Base-by-base conservation (phyloP, 148 eudicot genomes). In the Tetragonia tetragonoides region DNA sequence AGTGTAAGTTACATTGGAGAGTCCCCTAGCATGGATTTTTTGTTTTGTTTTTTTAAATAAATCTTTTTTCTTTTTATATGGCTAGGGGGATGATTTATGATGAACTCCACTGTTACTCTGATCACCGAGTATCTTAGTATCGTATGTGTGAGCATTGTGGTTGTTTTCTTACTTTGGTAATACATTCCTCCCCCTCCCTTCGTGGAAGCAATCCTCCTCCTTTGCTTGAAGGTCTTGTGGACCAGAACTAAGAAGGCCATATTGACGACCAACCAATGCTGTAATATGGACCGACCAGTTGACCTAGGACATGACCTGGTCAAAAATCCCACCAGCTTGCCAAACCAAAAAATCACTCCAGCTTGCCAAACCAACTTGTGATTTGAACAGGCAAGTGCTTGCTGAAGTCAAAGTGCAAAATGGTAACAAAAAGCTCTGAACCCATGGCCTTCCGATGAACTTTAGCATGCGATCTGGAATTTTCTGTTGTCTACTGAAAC, bases 1-100 rank as follows among this genome's bases (percentile, higher is more conserved):
- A 79, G 74, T 62, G 89, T 85, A 84, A 85, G 89, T 85, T 79
- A 65, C 23, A 5, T 67, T 41, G 15, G 20, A 64, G 53, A 62
- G 37, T 69, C 38, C 15, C 62, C 57, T 51, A 51, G 12, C 5
- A 66, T 69, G 38, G 24, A 23, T 66, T 56, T 20, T 47, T 76
- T 47, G 20, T 9, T 68, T 3, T 37, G 11, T 62, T 38, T 41
- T 75, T 23, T 59, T 65, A 14, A 21, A 28, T 72, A 38, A 23
- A 2, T 28, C 62, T 75, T 47, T 24, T 18, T 20, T 34, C 20
- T 53, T 39, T 18, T 38, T 72, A n/a, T 41, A 51, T 72, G 20
- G 21, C 44, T 23, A 17, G 64, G 57, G 18, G 40, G 40, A 41
- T 41, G 3, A 44, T 24, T 59, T 66, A 51, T 46, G 66, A 34